These are phyloP conservation scores for Penicillium lividum DNA, from an alignment of 495 filamentous ascomycete genomes.

Conservation along the genomic window DNA sequence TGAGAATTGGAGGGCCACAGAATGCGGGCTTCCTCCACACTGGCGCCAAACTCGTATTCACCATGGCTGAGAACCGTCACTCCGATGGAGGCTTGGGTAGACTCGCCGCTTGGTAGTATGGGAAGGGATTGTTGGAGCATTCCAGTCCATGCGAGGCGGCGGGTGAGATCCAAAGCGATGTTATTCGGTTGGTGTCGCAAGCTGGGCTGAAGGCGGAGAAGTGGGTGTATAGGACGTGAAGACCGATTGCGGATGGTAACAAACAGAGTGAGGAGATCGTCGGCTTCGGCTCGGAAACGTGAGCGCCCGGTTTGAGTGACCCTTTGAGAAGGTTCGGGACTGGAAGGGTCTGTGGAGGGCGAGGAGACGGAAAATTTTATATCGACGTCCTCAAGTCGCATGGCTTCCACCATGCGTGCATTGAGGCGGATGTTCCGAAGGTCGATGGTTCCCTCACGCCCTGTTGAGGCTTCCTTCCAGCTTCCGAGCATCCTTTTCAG, in stretches of 20 bases:
- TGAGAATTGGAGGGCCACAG: slow-evolving; percentile 19
- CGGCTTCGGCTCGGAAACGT: slow-evolving; percentile 60
- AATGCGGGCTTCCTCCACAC: slow-evolving; percentile 73
- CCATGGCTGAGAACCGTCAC: slow-evolving; percentile 75
- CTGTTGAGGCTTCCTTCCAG: slow-evolving; percentile 65
- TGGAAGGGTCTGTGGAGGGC: slow-evolving; percentile 20
- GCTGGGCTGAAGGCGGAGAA: slow-evolving; percentile 75
- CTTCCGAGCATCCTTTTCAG: slow-evolving; percentile 67
- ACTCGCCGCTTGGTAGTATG: slow-evolving; percentile 56
- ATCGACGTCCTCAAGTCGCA: slow-evolving; percentile 77
- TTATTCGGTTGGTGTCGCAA: slow-evolving; percentile 72
- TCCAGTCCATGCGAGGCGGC: slow-evolving; percentile 81
- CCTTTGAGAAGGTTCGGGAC: slow-evolving; percentile 9
- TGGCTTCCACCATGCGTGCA: slow-evolving; percentile 77
- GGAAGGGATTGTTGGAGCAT: slow-evolving; percentile 74
- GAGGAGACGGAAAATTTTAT: slow-evolving; percentile 60
- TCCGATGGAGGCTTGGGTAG: slow-evolving; percentile 57
- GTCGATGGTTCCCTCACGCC: slow-evolving; percentile 69
- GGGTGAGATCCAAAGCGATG: slow-evolving; percentile 78
- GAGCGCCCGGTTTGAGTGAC: slow-evolving; percentile 47
- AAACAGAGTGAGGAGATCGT: slow-evolving; percentile 69
- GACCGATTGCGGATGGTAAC: slow-evolving; percentile 74
- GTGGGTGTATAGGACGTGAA: slow-evolving; percentile 62
- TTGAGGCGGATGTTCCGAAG: slow-evolving; percentile 71
- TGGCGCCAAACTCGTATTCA: slow-evolving; percentile 78